phyloP scores from a whole-genome alignment of 2,329 filamentous ascomycete genomes.

The Paracoccidioides lutzii region DNA sequence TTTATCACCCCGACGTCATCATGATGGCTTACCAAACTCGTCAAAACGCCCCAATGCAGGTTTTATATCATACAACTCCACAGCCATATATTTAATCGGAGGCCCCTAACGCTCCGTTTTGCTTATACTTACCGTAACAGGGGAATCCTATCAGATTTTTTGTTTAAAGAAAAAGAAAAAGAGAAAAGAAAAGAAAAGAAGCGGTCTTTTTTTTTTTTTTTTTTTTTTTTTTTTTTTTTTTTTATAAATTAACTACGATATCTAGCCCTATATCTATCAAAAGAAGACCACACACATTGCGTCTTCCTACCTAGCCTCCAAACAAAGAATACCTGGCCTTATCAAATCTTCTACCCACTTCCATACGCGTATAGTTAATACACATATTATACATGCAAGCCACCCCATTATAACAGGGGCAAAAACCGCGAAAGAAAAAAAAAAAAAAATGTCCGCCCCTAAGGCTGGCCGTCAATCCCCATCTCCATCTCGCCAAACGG shows the following conservation, averaged over 20 bases:
- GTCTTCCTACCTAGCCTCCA: no score
- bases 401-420: background rate
- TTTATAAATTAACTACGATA: background rate
- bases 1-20: no score
- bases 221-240: background rate
- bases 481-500: constrained; percentile 54
- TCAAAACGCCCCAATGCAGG: no score
- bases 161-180: background rate
- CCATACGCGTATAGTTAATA: background rate
- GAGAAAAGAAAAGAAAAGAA: background rate
- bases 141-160: no score
- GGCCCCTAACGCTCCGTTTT: no score
- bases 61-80: no score
- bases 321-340: no score
- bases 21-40: no score
- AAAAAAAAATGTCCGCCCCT: constrained; percentile 49
- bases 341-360: background rate
- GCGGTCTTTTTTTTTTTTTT: background rate
- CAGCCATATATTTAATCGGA: no score
- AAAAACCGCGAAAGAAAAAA: constrained; percentile 1
- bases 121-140: no score
- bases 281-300: no score
- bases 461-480: constrained; percentile 65
- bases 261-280: background rate
- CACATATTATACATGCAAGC: background rate